Evolutionary conservation across 495 filamentous ascomycete genomes (phyloP).

Genomic region (Daldinia grandis): DNA sequence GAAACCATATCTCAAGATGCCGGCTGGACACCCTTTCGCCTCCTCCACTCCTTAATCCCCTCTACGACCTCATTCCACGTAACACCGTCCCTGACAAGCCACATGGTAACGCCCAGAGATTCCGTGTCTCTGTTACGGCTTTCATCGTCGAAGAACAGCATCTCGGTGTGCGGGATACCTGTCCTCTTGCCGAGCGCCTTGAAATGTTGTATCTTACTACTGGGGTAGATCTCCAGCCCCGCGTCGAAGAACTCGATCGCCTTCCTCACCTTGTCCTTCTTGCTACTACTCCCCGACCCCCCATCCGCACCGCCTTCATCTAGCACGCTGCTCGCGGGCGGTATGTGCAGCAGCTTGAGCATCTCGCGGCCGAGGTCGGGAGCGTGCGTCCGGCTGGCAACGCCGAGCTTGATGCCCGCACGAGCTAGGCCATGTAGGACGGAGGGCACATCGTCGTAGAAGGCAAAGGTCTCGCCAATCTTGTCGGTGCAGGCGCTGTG

Average conservation of each 20-base stretch:
- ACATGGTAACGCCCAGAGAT: conserved; percentile 83
- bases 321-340: conserved; percentile 50
- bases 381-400: conserved; percentile 83
- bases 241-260: conserved; percentile 82
- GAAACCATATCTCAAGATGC: background rate
- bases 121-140: conserved; percentile 85
- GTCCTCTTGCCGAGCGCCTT: conserved; percentile 71
- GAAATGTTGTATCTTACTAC: conserved; percentile 87
- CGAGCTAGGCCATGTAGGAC: conserved; percentile 70
- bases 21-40: conserved; percentile 61
- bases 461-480: conserved; percentile 78
- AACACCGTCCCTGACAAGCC: conserved; percentile 80
- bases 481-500: conserved; percentile 63
- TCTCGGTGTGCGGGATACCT: conserved; percentile 75
- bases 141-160: conserved; percentile 98
- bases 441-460: conserved; percentile 79
- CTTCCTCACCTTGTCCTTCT: conserved; percentile 54
- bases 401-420: conserved; percentile 68
- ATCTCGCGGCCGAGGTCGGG: conserved; percentile 84
- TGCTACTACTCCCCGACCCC: conserved; percentile 19
- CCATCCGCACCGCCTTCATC: conserved; percentile 4
- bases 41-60: conserved; percentile 84
- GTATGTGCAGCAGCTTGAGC: conserved; percentile 75
- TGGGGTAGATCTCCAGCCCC: conserved; percentile 88
- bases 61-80: conserved; percentile 79